A percentile compares a stretch with the other conserved stretches of the same genome.
These are phyloP conservation scores for Geranomyces michiganensis DNA, from an alignment of 192 early-diverging fungal genomes.

Conservation along the genomic window DNA sequence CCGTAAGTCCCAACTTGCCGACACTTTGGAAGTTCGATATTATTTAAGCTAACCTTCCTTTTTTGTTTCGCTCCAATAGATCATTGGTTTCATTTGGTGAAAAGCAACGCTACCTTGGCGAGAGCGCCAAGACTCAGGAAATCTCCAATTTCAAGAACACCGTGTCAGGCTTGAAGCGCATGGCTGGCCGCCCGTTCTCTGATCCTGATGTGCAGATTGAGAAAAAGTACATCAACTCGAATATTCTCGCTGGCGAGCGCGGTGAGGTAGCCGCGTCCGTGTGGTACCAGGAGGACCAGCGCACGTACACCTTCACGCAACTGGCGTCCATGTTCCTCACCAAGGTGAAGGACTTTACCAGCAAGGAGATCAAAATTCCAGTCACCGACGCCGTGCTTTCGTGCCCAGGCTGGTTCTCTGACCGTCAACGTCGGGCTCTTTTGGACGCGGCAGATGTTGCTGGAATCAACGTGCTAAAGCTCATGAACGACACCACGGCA, in stretches of 20 bases:
- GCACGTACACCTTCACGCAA: conserved; percentile 84
- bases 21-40: not conserved
- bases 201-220: conserved; percentile 88
- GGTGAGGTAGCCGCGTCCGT: conserved; percentile 80
- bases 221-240: conserved; percentile 80
- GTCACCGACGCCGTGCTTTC: conserved; percentile 94
- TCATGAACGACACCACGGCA: conserved; percentile 93
- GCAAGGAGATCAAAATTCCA: conserved; percentile 77
- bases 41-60: not conserved
- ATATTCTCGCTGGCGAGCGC: conserved; percentile 78
- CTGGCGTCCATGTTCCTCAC: conserved; percentile 91
- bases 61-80: conserved; percentile 37
- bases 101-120: conserved; percentile 95
- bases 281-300: conserved; percentile 75
- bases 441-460: conserved; percentile 85
- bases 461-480: conserved; percentile 85
- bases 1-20: conserved; percentile 64
- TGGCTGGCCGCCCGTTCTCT: conserved; percentile 80
- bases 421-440: conserved; percentile 87
- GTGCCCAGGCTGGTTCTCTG: conserved; percentile 93
- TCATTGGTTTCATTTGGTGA: conserved; percentile 91
- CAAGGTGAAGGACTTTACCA: conserved; percentile 89
- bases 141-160: conserved; percentile 98
- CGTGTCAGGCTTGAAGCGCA: conserved; percentile 84
- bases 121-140: conserved; percentile 89